Percentiles rank a stretch among this genome's conserved stretches.
phyloP scores from a whole-genome alignment of 1,284 basidiomycete species.

The Ustilago crameri region DNA sequence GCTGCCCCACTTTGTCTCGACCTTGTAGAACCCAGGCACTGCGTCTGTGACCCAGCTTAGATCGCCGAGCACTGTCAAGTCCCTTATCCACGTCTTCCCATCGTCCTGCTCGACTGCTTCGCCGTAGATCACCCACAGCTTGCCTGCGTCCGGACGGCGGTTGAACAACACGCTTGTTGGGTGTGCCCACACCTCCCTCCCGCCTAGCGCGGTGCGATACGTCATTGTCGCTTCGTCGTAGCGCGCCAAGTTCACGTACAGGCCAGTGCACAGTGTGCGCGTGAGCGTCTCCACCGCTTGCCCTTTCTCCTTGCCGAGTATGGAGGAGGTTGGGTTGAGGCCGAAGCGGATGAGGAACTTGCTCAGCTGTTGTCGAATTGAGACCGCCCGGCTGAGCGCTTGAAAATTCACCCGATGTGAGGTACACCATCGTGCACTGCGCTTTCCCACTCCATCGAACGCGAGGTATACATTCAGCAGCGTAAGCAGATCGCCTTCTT shows the following conservation, averaged over 20 bases:
- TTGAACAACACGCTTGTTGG: slow-evolving; percentile 95
- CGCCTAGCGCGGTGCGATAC: slow-evolving; percentile 83
- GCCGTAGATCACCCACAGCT: slow-evolving; percentile 88
- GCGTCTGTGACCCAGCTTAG: slow-evolving; percentile 66
- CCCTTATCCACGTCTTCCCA: slow-evolving; percentile 76
- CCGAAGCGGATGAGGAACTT: slow-evolving; percentile 88
- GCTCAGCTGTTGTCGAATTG: slow-evolving; percentile 88
- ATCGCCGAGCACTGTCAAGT: slow-evolving; percentile 70
- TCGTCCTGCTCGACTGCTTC: slow-evolving; percentile 79
- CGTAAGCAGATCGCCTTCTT: slow-evolving; percentile 96
- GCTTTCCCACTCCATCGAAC: slow-evolving; percentile 80
- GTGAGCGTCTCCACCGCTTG: slow-evolving; percentile 72
- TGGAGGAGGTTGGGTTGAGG: slow-evolving; percentile 67
- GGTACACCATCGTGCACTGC: slow-evolving; percentile 87
- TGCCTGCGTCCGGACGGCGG: slow-evolving; percentile 81
- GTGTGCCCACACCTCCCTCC: slow-evolving; percentile 79
- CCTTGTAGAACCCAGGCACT: slow-evolving; percentile 23
- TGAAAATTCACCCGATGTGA: slow-evolving; percentile 90
- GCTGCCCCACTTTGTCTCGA: slow-evolving; percentile 8
- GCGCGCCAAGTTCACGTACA: slow-evolving; percentile 88
- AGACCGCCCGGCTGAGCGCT: slow-evolving; percentile 88
- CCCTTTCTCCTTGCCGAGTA: neutral
- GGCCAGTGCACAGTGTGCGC: slow-evolving; percentile 87
- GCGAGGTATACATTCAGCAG: slow-evolving; percentile 93
- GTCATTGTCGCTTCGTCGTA: slow-evolving; percentile 69